These are phyloP conservation scores for Echria macrotheca DNA, from an alignment of 495 filamentous ascomycete species.

Conservation along the genomic window DNA sequence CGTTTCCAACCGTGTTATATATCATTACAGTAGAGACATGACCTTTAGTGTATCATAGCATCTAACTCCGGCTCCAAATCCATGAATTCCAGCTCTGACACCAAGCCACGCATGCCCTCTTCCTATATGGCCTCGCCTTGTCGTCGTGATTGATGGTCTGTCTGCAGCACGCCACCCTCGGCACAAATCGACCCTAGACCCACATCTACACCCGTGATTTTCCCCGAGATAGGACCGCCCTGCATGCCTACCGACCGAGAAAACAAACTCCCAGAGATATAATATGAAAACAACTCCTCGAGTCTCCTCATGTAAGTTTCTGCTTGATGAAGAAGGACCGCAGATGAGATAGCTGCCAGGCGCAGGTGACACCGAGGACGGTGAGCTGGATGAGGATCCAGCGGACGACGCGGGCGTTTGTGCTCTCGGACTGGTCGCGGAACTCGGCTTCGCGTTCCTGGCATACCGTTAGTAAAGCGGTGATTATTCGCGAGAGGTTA, in stretches of 20 bases:
- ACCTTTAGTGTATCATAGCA: slow-evolving; percentile 9
- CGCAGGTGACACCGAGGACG: slow-evolving; percentile 85
- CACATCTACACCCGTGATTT: not conserved
- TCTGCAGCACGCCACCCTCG: no score
- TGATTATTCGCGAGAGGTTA: not conserved
- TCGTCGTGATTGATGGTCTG: no score
- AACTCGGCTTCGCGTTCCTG: slow-evolving; percentile 98
- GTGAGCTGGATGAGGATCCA: slow-evolving; percentile 90
- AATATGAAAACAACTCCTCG: no score
- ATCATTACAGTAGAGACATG: slow-evolving; percentile 22
- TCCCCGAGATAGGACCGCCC: no score
- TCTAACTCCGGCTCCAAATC: slow-evolving; percentile 17
- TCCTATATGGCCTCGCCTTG: not conserved
- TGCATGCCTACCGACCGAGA: no score
- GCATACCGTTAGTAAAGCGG: not conserved
- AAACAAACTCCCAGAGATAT: no score
- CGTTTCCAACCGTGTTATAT: no score
- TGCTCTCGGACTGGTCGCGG: slow-evolving; percentile 91
- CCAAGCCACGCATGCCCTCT: slow-evolving; percentile 5
- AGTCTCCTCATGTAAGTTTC: slow-evolving; percentile 94
- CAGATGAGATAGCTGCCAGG: slow-evolving; percentile 95
- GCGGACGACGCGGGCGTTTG: slow-evolving; percentile 86
- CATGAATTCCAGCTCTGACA: not conserved
- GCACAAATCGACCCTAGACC: not conserved
- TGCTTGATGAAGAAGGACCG: slow-evolving; percentile 99